Base-by-base conservation (phyloP, 2,329 filamentous ascomycete genomes). In the Aspergillus glaucus region DNA sequence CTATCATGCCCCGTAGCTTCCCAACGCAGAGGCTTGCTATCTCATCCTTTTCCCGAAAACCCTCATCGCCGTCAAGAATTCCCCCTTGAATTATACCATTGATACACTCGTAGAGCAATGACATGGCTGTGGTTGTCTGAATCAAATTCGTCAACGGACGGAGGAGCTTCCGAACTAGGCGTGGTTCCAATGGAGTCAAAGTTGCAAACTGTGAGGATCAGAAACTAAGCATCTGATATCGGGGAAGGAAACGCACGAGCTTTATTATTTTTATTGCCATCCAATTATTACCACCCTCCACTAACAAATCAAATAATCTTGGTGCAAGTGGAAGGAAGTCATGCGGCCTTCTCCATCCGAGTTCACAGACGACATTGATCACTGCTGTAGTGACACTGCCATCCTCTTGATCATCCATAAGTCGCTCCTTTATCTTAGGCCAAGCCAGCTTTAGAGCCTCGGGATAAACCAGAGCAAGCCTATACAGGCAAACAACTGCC, bases 201-300 rank as follows among this genome's bases (percentile, higher is more conserved):
- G 89, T 94, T 40, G 93, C 92, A 77, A 98, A 98, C 87, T 94
- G 62, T 1, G 28, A 22, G 44, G 44, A 65, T 71, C 53, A 67
- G 15, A 15, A 48, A 19, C n/a, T 22, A 21, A 43, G 8, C 21
- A 36, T 15, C 10, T 15, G 9, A 24, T 12, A 14, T 7, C 32
- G 17, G 36, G 7, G 14, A 24, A 30, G 8, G 19, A 26, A 34
- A 73, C 81, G 57, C 68, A 92, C 88, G 54, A 98, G 79, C 72
- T 98, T 98, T 67, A 98, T 97, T 54, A 98, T 82, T 68, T 98
- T 98, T 66, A 98, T 98, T 50, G 91, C 91, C 92, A 98, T 97
- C 93, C 93, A 98, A 69, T 98, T 98, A 70, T 98, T 97, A 34
- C 87, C 87, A 48, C 90, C 86, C 52, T 94, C 87, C 10, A 96